Evolutionary conservation across 257 asterid genomes (phyloP).

Genomic region (Solanum etuberosum): DNA sequence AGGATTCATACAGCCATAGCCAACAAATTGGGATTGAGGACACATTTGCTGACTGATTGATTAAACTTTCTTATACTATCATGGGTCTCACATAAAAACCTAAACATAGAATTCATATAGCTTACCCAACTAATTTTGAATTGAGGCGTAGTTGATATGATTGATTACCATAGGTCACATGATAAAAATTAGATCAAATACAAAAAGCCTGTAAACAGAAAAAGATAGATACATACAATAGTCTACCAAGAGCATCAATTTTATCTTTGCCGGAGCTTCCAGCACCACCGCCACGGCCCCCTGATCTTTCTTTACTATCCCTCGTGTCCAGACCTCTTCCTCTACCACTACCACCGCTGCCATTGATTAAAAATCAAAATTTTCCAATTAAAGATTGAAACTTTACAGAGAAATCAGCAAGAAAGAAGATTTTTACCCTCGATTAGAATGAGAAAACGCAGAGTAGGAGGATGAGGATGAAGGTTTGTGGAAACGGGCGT

Average conservation of each 20-base stretch:
- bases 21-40: neutral
- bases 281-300: conserved; percentile 27
- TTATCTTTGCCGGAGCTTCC: conserved; percentile 31
- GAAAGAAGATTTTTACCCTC: conserved; percentile 19
- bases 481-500: too few relatives aligned
- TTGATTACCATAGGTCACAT: neutral
- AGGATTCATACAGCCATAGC: neutral
- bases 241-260: conserved; percentile 73
- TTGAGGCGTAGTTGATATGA: neutral
- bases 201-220: neutral
- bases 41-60: neutral
- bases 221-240: conserved; percentile 33
- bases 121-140: neutral
- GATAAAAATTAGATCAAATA: neutral
- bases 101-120: neutral
- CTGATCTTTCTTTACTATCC: conserved; percentile 26
- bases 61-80: neutral
- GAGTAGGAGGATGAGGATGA: conserved; percentile 22
- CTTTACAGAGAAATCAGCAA: neutral
- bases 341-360: conserved; percentile 41
- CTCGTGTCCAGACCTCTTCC: conserved; percentile 19
- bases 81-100: neutral
- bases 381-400: neutral
- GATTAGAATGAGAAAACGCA: conserved; percentile 29
- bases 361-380: neutral